Evolutionary conservation across 139 green algal species (phyloP), one percentile per base, ranked within the genome.

Genomic region (Tetraselmis chui): DNA sequence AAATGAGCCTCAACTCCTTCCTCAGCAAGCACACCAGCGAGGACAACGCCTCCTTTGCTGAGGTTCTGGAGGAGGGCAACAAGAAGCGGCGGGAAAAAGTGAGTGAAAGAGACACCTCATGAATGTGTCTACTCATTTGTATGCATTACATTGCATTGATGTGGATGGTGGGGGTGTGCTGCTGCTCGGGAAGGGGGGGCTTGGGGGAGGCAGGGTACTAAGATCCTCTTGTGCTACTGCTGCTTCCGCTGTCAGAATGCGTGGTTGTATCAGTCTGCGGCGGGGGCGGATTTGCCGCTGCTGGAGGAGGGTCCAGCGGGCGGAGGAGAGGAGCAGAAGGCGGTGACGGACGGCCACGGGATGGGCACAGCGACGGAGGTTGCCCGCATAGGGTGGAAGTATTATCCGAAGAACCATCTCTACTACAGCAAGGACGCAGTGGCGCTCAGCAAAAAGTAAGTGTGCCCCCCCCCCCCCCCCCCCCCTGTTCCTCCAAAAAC

Each of bases 1-100:
- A 78, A 1, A 32, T 90, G 79, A 85, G 87, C 1, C 79, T 98
- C 30, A 94, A 98, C 84, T n/a, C 76, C 18, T 97, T 96, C 83
- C 83, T 97, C 25, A 76, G 79, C 1, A 30, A 58, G 0, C 90
- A 94, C 89, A 95, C 91, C 24, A 91, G 87, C 11, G 94, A 98
- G 82, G 94, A 98, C 88, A 98, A 98, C 59, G 92, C 92, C 23
- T 91, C 87, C 31, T 98, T 97, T 75, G n/a, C 28, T 1, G 45
- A 76, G 58, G 1, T 84, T 11, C 30, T 81, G 28, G 80, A 84
- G 31, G 83, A 86, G 77, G 28, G 23, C 29, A 28, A 82, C 28
- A 79, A 80, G 32, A 75, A 31, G n/a, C 80, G 80, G 75, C 29
- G 80, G 31, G 29, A 45, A 25, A 67, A 67, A 18, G 45, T 67